Base-by-base conservation (phyloP, 1,139 yeast species). In the Hyphopichia wangnamkhiaoensis region DNA sequence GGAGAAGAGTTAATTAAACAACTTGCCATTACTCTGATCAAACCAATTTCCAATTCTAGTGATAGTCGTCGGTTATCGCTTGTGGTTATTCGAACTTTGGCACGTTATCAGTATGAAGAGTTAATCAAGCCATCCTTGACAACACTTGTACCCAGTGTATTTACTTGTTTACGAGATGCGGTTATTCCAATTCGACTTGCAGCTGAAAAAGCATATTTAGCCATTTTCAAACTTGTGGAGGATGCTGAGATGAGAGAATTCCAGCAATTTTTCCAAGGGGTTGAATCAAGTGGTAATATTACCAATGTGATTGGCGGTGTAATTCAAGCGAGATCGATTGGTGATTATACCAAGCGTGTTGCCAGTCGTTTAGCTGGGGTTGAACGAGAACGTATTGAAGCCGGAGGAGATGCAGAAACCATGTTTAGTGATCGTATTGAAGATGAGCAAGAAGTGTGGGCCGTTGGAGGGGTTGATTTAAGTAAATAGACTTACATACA, bases 141-240 rank as follows among this genome's bases (percentile, higher is more conserved):
- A 49, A 43, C 67, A 1, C 52, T 93, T 39, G 89, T 78, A 7
- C 88, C 95, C 13, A 74, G 88, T 17, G 81, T 90, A 2, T 93
- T 93, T 58, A 70, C 83, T 0, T 84, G 95, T 58, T 85, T 93
- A 33, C 77, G 98, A 49, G 96, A 91, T 53, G 75, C 82, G 13
- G 71, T 87, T 34, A 88, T 93, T 53, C 98, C 98, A 3, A 84
- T 93, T 50, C 90, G 90, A 56, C 74, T 93, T 46, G 97, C 98
- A 1, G 96, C 96, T 4, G 98, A 93, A 61, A 89, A 89, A 68
- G 91, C 96, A 1, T 91, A 77, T 59, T 63, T 91, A 52, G 80
- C 90, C 2, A 62, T 89, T 16, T 83, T 90, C 59, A 71, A 76
- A 40, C 68, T 91, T 48, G 82, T 88, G 20, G 90, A 84, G 31